Evolutionary conservation across 495 filamentous ascomycete genomes (phyloP).

Genomic region (Lineolata rhizophorae): DNA sequence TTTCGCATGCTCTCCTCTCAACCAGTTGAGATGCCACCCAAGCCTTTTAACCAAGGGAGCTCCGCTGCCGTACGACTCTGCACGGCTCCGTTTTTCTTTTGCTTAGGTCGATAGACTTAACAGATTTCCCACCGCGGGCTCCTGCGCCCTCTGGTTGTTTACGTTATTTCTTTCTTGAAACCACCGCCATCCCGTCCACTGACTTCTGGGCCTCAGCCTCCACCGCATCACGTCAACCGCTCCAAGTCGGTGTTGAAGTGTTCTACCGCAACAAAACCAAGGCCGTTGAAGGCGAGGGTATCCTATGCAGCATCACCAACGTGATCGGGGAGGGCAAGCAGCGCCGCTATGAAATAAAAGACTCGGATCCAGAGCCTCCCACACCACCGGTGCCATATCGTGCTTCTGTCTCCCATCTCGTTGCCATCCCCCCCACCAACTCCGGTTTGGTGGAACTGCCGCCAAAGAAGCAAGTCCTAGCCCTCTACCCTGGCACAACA

Average conservation of each 20-base stretch:
- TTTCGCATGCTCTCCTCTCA: too few relatives aligned
- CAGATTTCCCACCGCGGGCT: neutral
- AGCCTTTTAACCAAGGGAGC: too few relatives aligned
- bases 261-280: constrained; percentile 63
- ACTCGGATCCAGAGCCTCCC: constrained; percentile 70
- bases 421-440: constrained; percentile 46
- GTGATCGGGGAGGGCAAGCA: constrained; percentile 73
- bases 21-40: too few relatives aligned
- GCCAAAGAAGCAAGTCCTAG: constrained; percentile 15
- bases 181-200: neutral
- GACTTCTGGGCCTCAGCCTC: neutral
- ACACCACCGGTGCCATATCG: constrained; percentile 34
- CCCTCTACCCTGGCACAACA: constrained; percentile 63
- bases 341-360: constrained; percentile 82
- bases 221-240: constrained; percentile 11
- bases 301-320: constrained; percentile 68
- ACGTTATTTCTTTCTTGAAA: neutral
- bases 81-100: too few relatives aligned
- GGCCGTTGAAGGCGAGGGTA: constrained; percentile 59
- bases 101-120: too few relatives aligned
- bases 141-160: neutral
- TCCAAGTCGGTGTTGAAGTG: constrained; percentile 56
- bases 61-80: too few relatives aligned
- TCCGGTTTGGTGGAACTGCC: constrained; percentile 30
- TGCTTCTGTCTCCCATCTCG: constrained; percentile 58